Conservation (phyloP, 2,329 filamentous ascomycete species). For the Trichophyton rubrum region DNA sequence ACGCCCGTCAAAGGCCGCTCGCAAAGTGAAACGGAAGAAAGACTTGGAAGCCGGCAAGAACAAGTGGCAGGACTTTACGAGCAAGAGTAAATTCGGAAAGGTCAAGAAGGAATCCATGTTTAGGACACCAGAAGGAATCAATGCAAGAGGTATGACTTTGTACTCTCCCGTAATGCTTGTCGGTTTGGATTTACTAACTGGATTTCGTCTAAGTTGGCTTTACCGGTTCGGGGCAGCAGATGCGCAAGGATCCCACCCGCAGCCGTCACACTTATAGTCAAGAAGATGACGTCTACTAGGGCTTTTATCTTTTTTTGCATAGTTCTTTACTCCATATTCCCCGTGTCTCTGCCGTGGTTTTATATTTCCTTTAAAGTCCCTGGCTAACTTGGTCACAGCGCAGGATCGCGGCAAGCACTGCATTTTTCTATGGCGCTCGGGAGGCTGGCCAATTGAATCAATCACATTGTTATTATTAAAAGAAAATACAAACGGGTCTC, state of each 20-base stretch:
- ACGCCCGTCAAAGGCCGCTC: conserved; percentile 55
- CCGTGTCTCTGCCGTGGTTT: neutral
- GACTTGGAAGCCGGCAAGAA: conserved; percentile 81
- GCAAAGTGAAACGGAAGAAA: conserved; percentile 76
- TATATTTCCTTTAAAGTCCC: neutral
- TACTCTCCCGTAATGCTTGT: conserved; percentile 6
- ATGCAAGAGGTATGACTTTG: conserved; percentile 60
- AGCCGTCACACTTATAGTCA: conserved; percentile 75
- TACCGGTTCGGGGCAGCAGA: conserved; percentile 84
- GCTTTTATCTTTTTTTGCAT: neutral
- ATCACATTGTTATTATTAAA: neutral
- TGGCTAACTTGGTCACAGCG: conserved; percentile 3
- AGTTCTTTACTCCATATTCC: neutral
- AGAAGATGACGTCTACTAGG: conserved; percentile 50
- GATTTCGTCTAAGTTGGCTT: conserved; percentile 61
- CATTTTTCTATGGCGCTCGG: neutral
- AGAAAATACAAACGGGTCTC: conserved; percentile 7
- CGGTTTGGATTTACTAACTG: conserved; percentile 2
- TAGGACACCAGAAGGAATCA: conserved; percentile 72
- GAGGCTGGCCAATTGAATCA: neutral
- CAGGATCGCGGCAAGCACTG: conserved; percentile 2
- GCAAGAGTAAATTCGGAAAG: conserved; percentile 57
- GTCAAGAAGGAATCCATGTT: conserved; percentile 94
- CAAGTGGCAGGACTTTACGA: conserved; percentile 89
- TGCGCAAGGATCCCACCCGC: conserved; percentile 81